Conservation (phyloP, 1,284 basidiomycete species). For the Peniophora sp. region DNA sequence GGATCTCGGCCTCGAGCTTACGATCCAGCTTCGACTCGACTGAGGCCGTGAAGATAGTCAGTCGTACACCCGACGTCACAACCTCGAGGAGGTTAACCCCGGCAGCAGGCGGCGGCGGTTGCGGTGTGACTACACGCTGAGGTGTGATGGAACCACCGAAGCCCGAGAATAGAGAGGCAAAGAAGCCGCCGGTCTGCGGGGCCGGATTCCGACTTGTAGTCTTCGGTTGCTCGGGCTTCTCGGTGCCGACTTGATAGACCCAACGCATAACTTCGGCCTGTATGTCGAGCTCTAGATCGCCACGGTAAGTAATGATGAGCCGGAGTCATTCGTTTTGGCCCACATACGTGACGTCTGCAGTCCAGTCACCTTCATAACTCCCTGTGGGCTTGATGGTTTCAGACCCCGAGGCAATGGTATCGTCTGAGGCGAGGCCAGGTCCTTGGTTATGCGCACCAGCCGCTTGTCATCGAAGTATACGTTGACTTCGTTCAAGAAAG, state of each 20-base stretch:
- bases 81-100: conserved; percentile 49
- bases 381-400: conserved; percentile 34
- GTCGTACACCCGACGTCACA: conserved; percentile 59
- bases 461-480: conserved; percentile 77
- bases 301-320: conserved; percentile 2
- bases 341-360: conserved; percentile 62
- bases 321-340: neutral
- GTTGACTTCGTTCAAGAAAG: conserved; percentile 67
- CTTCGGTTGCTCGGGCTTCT: conserved; percentile 40
- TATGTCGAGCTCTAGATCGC: conserved; percentile 62
- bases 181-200: conserved; percentile 47
- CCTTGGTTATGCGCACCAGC: conserved; percentile 72
- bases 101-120: conserved; percentile 26
- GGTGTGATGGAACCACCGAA: conserved; percentile 39
- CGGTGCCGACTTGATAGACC: conserved; percentile 68
- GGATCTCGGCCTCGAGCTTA: conserved; percentile 73
- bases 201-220: conserved; percentile 14
- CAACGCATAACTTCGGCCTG: conserved; percentile 79
- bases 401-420: conserved; percentile 52
- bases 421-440: conserved; percentile 46
- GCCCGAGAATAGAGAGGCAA: conserved; percentile 71
- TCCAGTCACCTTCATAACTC: conserved; percentile 61
- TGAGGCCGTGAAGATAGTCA: conserved; percentile 81
- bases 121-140: conserved; percentile 30
- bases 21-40: conserved; percentile 69